Evolutionary conservation across 208 protist species (phyloP), one percentile per base, ranked within the genome.

Genomic region (Trypanosoma caninum): DNA sequence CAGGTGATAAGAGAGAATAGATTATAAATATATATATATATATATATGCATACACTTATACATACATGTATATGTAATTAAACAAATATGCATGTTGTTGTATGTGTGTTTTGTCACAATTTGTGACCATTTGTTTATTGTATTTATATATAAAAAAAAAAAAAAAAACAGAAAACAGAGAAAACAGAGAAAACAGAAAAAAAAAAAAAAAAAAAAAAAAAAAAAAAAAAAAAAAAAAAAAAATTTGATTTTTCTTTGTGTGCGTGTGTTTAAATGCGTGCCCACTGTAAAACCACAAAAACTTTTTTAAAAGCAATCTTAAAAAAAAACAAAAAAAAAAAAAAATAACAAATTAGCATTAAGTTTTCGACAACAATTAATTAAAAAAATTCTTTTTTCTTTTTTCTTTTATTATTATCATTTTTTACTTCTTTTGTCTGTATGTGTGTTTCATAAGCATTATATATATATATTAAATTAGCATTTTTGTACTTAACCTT

Each of bases 381-480:
- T 18, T 30, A 59, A 48, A 40, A 47, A 23, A 7, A 22, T 60
- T 42, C 9, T 38, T 28, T 65, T 65, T 52, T 58, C 35, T 65
- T 57, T 59, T 65, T 45, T 23, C 28, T 22, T 20, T 42, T 42
- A 22, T 20, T 58, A 8, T 22, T 3, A 6, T 5, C 8, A 40
- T 16, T 65, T 25, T 41, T 55, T 37, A 18, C 34, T 64, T 60
- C 10, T 37, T 28, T 59, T 37, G 23, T 64, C 35, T 25, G 45
- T 9, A 42, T 25, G 11, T 59, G 11, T 27, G 18, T 28, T 20
- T 28, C 9, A 3, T 34, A 8, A 33, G 10, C 7, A 53, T 22
- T 8, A 53, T 30, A 59, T 33, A 48, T 23, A 20, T 30, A 59
- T 59, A 48, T 31, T 31, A 44, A n/a, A 5, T 51, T 10, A 16